Conservation (phyloP, 805 yeast genomes). For the Wickerhamiella sergipiensis region DNA sequence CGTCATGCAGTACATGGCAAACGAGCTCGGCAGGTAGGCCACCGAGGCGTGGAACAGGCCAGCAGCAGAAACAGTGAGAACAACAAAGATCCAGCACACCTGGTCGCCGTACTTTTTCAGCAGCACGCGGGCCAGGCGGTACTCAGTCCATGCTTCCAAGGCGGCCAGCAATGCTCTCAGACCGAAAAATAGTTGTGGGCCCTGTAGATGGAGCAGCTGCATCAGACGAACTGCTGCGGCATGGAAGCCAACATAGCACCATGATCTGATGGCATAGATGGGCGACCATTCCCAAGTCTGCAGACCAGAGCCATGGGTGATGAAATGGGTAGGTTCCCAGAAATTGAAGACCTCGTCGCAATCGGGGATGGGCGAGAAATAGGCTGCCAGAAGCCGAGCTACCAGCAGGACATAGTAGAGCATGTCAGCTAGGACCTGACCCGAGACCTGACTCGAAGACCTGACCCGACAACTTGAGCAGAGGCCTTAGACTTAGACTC, state of each 20-base stretch:
- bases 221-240: conserved; percentile 18
- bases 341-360: conserved; percentile 89
- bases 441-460: too few species aligned
- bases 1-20: conserved; percentile 42
- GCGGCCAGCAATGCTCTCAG: conserved; percentile 35
- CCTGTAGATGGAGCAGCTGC: conserved; percentile 12
- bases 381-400: conserved; percentile 28
- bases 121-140: conserved; percentile 34
- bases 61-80: conserved; percentile 45
- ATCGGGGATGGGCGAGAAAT: conserved; percentile 63
- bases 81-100: conserved; percentile 48
- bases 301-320: conserved; percentile 72
- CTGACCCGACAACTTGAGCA: too few species aligned
- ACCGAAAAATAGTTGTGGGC: conserved; percentile 33
- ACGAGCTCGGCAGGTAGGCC: conserved; percentile 70
- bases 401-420: conserved; percentile 8
- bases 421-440: conserved; percentile 6
- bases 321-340: conserved; percentile 82
- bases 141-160: conserved; percentile 38
- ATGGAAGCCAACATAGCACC: conserved; percentile 52
- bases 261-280: conserved; percentile 72
- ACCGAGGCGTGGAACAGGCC: conserved; percentile 86
- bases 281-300: conserved; percentile 97
- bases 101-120: conserved; percentile 23
- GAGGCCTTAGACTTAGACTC: too few species aligned